Evolutionary conservation across 169 alveolate genomes (phyloP), one percentile per base, ranked within the genome.

Genomic region (Theileria orientalis): DNA sequence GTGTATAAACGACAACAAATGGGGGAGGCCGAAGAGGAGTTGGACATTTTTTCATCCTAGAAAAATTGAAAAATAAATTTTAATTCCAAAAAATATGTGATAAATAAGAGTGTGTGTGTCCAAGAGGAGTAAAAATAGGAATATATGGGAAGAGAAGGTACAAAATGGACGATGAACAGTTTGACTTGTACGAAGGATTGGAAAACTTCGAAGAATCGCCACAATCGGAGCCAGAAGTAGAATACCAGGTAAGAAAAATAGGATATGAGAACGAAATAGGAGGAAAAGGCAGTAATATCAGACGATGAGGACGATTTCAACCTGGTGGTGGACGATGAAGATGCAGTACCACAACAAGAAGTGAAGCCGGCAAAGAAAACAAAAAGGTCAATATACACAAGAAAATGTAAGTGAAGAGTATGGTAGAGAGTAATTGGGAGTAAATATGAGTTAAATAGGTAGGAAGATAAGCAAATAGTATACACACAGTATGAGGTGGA

Each of bases 121-220:
- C 8, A 51, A 6, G 3, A 6, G 8, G 9, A 23, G 11, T 7
- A 3, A 21, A 41, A 21, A 30, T 1, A 41, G 13, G 71, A 32
- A 56, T 3, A n/a, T n/a, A 62, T 62, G 23, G 14, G n/a, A 14
- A 11, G 71, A 62, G 71, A 16, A 37, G 14, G n/a, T 16, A 16
- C 69, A 62, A 13, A 16, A 46, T 46, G 64, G 23, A n/a, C 23
- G 23, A 46, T 62, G 80, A 60, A 7, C 37, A 61, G n/a, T 71
- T 71, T 60, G 89, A 82, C 69, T 82, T 82, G 16, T 82, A 82
- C 54, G 89, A 82, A 29, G 89, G 89, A 29, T 68, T 82, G 37
- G 89, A 82, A 68, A 56, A 64, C 27, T 73, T 82, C 74, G 79
- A 52, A 30, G 37, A 40, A 23, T 64, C 42, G n/a, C 14, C 40